These are phyloP conservation scores for Trametes sp. DNA, from an alignment of 1,284 basidiomycete genomes.

Conservation along the genomic window DNA sequence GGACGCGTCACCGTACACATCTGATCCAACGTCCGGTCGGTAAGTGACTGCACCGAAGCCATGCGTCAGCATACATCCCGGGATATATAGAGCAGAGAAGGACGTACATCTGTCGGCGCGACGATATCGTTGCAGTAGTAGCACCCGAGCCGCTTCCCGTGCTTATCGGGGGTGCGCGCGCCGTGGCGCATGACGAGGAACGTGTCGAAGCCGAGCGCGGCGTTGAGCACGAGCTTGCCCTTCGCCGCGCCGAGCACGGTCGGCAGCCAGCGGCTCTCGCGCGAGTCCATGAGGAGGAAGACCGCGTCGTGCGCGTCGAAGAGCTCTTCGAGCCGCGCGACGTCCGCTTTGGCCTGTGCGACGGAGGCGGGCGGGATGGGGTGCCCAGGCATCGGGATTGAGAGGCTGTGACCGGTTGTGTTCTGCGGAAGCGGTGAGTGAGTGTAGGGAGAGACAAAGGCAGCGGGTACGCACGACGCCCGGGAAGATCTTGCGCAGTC, in stretches of 20 bases:
- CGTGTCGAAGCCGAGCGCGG: slow-evolving; percentile 95
- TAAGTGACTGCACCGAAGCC: slow-evolving; percentile 72
- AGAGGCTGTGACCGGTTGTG: slow-evolving; percentile 76
- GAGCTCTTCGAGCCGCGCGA: slow-evolving; percentile 77
- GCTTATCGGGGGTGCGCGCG: slow-evolving; percentile 54
- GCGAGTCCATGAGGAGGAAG: slow-evolving; percentile 97
- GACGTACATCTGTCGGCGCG: slow-evolving; percentile 89
- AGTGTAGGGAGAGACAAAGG: not conserved
- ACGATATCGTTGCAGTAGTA: slow-evolving; percentile 99
- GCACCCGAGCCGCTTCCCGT: slow-evolving; percentile 74
- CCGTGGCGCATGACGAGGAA: slow-evolving; percentile 98
- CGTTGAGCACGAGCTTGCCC: slow-evolving; percentile 94
- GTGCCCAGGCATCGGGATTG: slow-evolving; percentile 98
- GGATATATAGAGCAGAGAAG: not conserved
- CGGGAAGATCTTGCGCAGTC: slow-evolving; percentile 89
- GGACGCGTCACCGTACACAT: slow-evolving; percentile 99
- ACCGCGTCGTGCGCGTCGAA: slow-evolving; percentile 88
- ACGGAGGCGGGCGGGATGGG: slow-evolving; percentile 73
- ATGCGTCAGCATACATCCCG: slow-evolving; percentile 8
- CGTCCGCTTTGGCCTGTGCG: slow-evolving; percentile 69
- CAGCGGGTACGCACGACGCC: slow-evolving; percentile 72
- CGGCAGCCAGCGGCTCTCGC: slow-evolving; percentile 96
- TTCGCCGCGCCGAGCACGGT: slow-evolving; percentile 87
- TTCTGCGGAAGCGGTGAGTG: slow-evolving; percentile 58
- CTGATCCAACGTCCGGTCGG: slow-evolving; percentile 95